phyloP scores from a whole-genome alignment of 2,329 filamentous ascomycete genomes.

The Apiospora arundinis region DNA sequence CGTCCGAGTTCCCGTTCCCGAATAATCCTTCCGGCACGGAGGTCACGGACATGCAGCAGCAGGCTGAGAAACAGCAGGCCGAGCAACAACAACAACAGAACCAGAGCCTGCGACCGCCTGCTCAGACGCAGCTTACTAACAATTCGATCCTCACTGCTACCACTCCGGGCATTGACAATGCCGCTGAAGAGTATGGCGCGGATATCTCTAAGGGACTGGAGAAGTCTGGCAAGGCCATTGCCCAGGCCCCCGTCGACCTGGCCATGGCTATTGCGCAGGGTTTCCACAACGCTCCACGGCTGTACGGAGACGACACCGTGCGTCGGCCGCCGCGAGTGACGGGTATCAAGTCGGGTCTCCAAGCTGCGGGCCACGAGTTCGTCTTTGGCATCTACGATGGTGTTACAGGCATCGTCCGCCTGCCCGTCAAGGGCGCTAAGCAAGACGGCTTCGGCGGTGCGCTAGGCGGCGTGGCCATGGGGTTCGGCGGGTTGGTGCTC shows the following conservation, averaged over 20 bases:
- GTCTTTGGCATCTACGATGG: slow-evolving; percentile 70
- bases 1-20: background rate
- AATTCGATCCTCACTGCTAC: slow-evolving; percentile 32
- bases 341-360: slow-evolving; percentile 67
- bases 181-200: slow-evolving; percentile 51
- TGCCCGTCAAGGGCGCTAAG: slow-evolving; percentile 64
- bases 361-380: slow-evolving; percentile 67
- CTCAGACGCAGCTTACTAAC: slow-evolving; percentile 22
- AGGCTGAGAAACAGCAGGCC: background rate
- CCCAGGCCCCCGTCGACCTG: slow-evolving; percentile 65
- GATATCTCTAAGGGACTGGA: slow-evolving; percentile 60
- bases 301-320: slow-evolving; percentile 75
- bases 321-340: slow-evolving; percentile 68
- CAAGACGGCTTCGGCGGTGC: slow-evolving; percentile 61
- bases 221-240: slow-evolving; percentile 57
- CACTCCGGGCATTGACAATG: slow-evolving; percentile 38
- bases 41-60: slow-evolving; percentile 25
- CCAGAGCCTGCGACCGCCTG: slow-evolving; percentile 14
- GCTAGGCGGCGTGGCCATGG: slow-evolving; percentile 62
- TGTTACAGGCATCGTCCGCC: slow-evolving; percentile 65
- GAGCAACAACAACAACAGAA: slow-evolving; percentile 1
- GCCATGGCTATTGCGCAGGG: slow-evolving; percentile 69
- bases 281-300: slow-evolving; percentile 72
- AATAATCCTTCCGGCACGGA: slow-evolving; percentile 24
- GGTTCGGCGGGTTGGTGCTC: slow-evolving; percentile 66